Base-by-base conservation (phyloP, 495 filamentous ascomycete genomes). In the Penicillium subrubescens region DNA sequence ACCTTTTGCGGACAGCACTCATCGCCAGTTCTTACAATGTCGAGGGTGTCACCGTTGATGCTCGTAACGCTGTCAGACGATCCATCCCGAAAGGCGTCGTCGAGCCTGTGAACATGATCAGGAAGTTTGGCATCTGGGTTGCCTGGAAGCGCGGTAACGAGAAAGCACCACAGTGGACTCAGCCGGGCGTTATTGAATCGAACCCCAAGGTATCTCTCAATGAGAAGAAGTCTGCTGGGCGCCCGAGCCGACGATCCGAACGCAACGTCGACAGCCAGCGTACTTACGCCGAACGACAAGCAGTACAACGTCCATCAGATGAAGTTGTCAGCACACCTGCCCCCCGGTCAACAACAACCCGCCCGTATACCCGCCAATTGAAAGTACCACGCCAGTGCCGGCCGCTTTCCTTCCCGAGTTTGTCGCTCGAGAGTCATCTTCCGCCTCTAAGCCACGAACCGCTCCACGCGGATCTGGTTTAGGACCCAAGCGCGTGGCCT, bases 81-180 rank as follows among this genome's bases (percentile, higher is more conserved):
- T 88, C 88, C 4, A 90, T 92, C 34, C 89, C 89, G 1, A 86
- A 88, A 72, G 81, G 81, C 25, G 73, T 82, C 53, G 85, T 84
- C 33, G 88, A 92, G 46, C 88, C 89, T 11, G 70, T 91, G 4
- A 83, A 86, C 14, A 75, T 85, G 43, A 81, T 87, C 59, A 84
- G 86, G 59, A 83, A 63, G 27, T 91, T 92, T 64, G 89, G 87
- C 3, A 81, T 89, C 23, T 92, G 90, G 90, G 84, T 84, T 43
- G 83, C 88, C 25, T 91, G 89, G 89, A 92, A 92, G 68, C 87
- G 88, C 56, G 89, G 89, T 5, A 88, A 89, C 64, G 89, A 91
- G 66, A 78, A 76, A 55, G 84, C 89, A 29, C 86, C 90, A 34
- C 78, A 83, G 59, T 92, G 90, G 90, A 89, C 86, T 46, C 81